Percentiles rank a stretch among this genome's conserved stretches.
phyloP scores from a whole-genome alignment of 2,329 filamentous ascomycete genomes.

The Diaporthe sp. region DNA sequence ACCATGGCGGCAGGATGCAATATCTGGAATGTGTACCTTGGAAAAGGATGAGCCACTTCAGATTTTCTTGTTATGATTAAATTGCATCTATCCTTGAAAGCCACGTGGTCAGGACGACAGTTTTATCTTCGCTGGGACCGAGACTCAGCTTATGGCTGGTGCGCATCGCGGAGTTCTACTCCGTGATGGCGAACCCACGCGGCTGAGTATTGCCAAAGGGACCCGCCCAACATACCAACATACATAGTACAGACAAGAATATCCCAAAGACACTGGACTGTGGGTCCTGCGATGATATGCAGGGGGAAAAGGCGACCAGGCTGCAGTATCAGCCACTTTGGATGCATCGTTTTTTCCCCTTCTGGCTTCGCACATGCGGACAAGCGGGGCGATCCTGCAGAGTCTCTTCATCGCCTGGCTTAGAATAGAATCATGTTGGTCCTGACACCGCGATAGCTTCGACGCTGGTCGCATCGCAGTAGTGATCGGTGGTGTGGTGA shows the following conservation, averaged over 20 bases:
- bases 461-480: neutral
- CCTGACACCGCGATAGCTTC: neutral
- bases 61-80: neutral
- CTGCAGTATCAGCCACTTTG: neutral
- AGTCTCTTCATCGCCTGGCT: neutral
- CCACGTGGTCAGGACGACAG: neutral
- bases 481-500: too few species aligned
- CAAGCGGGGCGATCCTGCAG: neutral
- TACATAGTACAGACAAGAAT: neutral
- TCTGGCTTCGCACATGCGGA: neutral
- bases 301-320: too few species aligned
- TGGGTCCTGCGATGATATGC: neutral
- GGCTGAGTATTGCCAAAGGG: neutral
- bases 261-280: neutral
- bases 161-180: neutral
- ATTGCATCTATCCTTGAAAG: neutral
- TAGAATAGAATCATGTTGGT: neutral
- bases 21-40: neutral
- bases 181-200: neutral
- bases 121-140: too few species aligned
- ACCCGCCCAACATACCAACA: neutral
- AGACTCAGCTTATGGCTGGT: neutral
- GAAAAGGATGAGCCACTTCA: neutral
- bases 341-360: neutral
- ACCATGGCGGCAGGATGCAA: neutral